Percentiles rank a stretch among this genome's conserved stretches.
Evolutionary conservation across 192 early-diverging fungal genomes (phyloP).

Genomic region (Coemansia sp.): DNA sequence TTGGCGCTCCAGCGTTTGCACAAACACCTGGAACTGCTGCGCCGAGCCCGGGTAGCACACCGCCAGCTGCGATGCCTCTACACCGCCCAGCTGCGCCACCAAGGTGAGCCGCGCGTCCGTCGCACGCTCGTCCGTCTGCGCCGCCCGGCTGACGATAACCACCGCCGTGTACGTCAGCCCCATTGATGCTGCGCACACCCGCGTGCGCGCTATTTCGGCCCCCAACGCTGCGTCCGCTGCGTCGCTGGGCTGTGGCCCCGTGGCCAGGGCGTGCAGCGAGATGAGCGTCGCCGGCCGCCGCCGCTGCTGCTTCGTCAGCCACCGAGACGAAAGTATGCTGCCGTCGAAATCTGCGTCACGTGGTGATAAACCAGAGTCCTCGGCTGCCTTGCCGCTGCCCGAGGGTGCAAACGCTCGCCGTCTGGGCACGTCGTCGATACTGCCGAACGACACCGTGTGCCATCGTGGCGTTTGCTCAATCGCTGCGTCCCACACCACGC

Average conservation of each 20-base stretch:
- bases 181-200: slow-evolving; percentile 34
- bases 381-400: background rate
- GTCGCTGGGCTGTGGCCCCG: background rate
- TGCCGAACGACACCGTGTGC: slow-evolving; percentile 25
- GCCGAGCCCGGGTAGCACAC: slow-evolving; percentile 33
- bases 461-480: slow-evolving; percentile 6
- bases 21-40: slow-evolving; percentile 34
- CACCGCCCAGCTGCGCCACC: slow-evolving; percentile 17
- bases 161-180: slow-evolving; percentile 35
- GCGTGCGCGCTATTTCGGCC: slow-evolving; percentile 44
- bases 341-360: background rate
- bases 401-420: slow-evolving; percentile 9
- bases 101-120: slow-evolving; percentile 11
- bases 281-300: slow-evolving; percentile 30
- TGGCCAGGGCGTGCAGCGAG: slow-evolving; percentile 31
- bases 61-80: slow-evolving; percentile 23
- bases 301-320: slow-evolving; percentile 4
- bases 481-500: slow-evolving; percentile 14
- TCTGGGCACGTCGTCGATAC: slow-evolving; percentile 40
- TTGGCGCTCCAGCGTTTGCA: slow-evolving; percentile 19
- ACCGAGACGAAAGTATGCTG: slow-evolving; percentile 13
- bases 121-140: slow-evolving; percentile 7
- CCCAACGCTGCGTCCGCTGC: slow-evolving; percentile 13
- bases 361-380: background rate
- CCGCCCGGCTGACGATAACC: slow-evolving; percentile 24